Percentiles rank a stretch among this genome's conserved stretches.
Evolutionary conservation across 257 asterid genomes (phyloP).

Genomic region (Solanum rostratum): DNA sequence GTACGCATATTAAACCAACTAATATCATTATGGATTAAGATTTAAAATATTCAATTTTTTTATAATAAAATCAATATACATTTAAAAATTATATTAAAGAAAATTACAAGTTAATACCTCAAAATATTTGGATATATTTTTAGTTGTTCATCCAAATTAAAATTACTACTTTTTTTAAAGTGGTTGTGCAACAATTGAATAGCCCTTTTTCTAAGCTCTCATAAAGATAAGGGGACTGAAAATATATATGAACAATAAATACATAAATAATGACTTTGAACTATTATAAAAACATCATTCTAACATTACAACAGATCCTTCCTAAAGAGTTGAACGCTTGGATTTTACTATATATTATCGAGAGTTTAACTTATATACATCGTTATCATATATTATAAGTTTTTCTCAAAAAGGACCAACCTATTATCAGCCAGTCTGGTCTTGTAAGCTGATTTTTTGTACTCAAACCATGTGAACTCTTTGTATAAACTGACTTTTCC

Average conservation of each 20-base stretch:
- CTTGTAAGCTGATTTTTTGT: slow-evolving; percentile 2
- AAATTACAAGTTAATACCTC: no score
- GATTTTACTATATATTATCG: background rate
- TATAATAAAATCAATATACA: no score
- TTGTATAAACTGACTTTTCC: slow-evolving; percentile 5
- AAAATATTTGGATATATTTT: no score
- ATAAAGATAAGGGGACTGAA: no score
- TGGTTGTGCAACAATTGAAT: background rate
- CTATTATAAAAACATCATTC: background rate
- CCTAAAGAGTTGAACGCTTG: background rate
- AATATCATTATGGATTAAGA: background rate
- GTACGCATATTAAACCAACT: background rate
- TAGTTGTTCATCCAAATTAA: no score
- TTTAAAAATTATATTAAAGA: no score
- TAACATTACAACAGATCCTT: background rate
- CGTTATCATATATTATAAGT: no score
- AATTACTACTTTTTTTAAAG: no score
- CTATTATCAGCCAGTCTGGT: slow-evolving; percentile 1
- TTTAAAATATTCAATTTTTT: no score
- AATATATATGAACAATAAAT: no score
- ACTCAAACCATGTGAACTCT: slow-evolving; percentile 12
- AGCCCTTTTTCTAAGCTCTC: no score
- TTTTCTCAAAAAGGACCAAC: slow-evolving; percentile 1
- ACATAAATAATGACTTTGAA: background rate
- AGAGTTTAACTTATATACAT: background rate